Percentiles rank a stretch among this genome's conserved stretches.
Conservation (phyloP, 441 rosid genomes). For the Adansonia rubrostipa region DNA sequence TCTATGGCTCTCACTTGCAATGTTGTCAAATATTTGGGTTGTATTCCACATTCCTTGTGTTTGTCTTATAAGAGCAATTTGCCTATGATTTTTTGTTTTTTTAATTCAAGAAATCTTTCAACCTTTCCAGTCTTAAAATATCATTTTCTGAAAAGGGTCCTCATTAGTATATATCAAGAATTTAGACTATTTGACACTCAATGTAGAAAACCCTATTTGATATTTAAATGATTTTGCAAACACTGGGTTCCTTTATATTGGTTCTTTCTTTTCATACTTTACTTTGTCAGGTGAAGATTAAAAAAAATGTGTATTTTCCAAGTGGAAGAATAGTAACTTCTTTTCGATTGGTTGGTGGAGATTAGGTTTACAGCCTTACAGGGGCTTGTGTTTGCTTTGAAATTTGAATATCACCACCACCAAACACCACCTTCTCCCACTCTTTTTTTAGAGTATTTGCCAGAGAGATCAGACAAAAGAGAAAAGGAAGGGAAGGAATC, state of each 20-base stretch:
- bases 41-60: constrained; percentile 80
- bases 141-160: background rate
- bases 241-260: background rate
- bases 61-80: constrained; percentile 56
- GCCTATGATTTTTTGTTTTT: background rate
- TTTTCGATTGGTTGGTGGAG: constrained; percentile 57
- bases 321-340: constrained; percentile 64
- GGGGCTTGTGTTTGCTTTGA: constrained; percentile 48
- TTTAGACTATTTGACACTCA: background rate
- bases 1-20: constrained; percentile 44
- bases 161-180: background rate
- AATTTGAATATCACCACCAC: constrained; percentile 25
- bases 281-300: constrained; percentile 23
- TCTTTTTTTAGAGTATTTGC: constrained; percentile 22
- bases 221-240: constrained; percentile 4
- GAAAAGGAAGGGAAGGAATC: constrained; percentile 56
- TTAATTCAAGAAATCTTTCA: too few relatives aligned
- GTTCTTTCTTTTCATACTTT: constrained; percentile 18
- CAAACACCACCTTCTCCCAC: constrained; percentile 42
- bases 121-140: background rate
- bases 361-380: constrained; percentile 22
- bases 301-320: constrained; percentile 12
- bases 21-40: constrained; percentile 55
- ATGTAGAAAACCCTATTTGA: background rate
- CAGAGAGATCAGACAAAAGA: constrained; percentile 40